A percentile compares a stretch with the other conserved stretches of the same genome.
Evolutionary conservation across 2,329 filamentous ascomycete genomes (phyloP).

Genomic region (Colletotrichum trifolii): DNA sequence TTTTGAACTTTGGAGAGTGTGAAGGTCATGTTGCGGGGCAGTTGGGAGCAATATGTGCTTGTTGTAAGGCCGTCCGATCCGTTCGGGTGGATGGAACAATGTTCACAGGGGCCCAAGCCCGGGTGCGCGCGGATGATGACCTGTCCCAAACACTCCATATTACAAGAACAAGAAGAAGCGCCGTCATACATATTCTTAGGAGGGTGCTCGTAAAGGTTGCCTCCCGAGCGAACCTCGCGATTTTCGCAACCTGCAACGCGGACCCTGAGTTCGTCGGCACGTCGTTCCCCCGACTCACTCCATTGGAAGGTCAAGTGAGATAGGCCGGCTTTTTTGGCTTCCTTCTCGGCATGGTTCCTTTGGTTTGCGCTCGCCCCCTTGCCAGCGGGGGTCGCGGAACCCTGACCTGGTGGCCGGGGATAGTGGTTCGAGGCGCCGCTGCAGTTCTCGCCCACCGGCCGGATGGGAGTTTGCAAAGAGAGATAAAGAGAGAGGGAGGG

Average conservation of each 20-base stretch:
- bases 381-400: too few relatives aligned
- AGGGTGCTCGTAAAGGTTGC: background rate
- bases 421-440: too few relatives aligned
- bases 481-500: background rate
- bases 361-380: too few relatives aligned
- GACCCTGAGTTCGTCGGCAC: conserved; percentile 7
- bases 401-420: too few relatives aligned
- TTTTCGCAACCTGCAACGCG: background rate
- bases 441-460: too few relatives aligned
- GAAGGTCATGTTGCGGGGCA: background rate
- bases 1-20: background rate
- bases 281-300: background rate
- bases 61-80: conserved; percentile 13
- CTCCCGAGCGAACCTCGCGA: background rate
- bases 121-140: too few relatives aligned
- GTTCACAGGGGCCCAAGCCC: conserved; percentile 1
- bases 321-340: too few relatives aligned
- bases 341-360: too few relatives aligned
- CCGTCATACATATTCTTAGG: background rate
- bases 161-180: too few relatives aligned
- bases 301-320: too few relatives aligned
- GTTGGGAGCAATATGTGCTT: background rate
- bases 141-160: background rate
- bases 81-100: conserved; percentile 1
- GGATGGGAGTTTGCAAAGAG: too few relatives aligned